Percentiles rank a stretch among this genome's conserved stretches.
Conservation (phyloP, 805 yeast species). For the Schwanniomyces sp. region DNA sequence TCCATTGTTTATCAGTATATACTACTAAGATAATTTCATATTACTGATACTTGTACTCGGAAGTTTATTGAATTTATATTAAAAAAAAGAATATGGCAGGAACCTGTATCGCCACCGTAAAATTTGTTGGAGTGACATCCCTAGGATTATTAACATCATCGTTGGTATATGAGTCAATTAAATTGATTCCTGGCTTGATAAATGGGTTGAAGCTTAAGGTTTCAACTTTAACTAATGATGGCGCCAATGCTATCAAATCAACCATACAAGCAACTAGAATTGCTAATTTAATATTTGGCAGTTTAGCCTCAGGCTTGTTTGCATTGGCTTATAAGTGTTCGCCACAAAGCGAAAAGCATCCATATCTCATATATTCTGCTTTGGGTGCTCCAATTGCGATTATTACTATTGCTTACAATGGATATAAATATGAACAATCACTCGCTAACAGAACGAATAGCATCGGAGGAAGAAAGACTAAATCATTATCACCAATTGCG, state of each 20-base stretch:
- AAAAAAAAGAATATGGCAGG: conserved; percentile 15
- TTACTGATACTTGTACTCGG: neutral
- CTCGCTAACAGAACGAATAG: conserved; percentile 7
- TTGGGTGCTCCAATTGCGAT: conserved; percentile 49
- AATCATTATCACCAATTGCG: neutral
- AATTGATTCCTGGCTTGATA: conserved; percentile 28
- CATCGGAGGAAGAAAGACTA: neutral
- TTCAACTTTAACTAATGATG: conserved; percentile 9
- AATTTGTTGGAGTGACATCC: conserved; percentile 64
- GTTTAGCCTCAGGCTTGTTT: conserved; percentile 52
- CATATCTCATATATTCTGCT: conserved; percentile 69
- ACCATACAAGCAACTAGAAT: conserved; percentile 21
- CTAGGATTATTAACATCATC: conserved; percentile 64
- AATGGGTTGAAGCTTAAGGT: conserved; percentile 24
- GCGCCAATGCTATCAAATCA: conserved; percentile 13
- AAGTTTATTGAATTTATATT: neutral
- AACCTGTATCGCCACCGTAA: conserved; percentile 46
- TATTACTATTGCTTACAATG: conserved; percentile 16
- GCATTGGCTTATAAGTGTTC: conserved; percentile 57
- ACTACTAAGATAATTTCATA: neutral
- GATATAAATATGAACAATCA: conserved; percentile 15
- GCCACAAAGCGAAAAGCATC: conserved; percentile 60
- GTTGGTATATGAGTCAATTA: conserved; percentile 40
- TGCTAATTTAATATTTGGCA: conserved; percentile 37
- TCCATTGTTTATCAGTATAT: neutral